Percentiles rank a stretch among this genome's conserved stretches.
Conservation (phyloP, 1,284 basidiomycete genomes). For the Volvariella volvacea region DNA sequence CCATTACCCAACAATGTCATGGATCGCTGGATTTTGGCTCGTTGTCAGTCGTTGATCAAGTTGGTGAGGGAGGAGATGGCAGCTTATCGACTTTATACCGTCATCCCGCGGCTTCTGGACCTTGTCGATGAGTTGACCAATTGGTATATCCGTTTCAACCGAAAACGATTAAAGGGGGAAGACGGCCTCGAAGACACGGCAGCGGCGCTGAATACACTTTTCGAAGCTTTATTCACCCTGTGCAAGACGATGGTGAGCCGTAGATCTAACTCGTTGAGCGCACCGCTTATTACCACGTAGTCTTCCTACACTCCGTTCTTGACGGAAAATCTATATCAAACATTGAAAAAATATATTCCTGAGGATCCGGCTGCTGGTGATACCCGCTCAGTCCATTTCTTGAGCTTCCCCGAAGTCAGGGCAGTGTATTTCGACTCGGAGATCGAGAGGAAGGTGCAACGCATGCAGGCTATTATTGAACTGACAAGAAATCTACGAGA, state of each 20-base stretch:
- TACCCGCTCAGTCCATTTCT: slow-evolving; percentile 91
- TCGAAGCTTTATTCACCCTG: slow-evolving; percentile 92
- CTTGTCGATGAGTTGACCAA: slow-evolving; percentile 97
- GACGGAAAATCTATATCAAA: slow-evolving; percentile 96
- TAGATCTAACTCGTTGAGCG: neutral
- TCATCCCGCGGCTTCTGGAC: slow-evolving; percentile 90
- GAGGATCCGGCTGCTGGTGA: slow-evolving; percentile 67
- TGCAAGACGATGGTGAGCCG: slow-evolving; percentile 84
- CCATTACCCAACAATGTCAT: slow-evolving; percentile 90
- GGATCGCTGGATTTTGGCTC: slow-evolving; percentile 97
- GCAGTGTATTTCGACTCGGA: slow-evolving; percentile 95
- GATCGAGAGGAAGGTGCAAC: slow-evolving; percentile 92
- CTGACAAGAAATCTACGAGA: slow-evolving; percentile 89
- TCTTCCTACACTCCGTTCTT: slow-evolving; percentile 98
- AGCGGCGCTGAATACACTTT: slow-evolving; percentile 90
- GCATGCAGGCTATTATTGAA: slow-evolving; percentile 95
- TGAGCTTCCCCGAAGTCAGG: slow-evolving; percentile 90
- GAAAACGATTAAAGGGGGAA: slow-evolving; percentile 93
- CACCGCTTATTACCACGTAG: slow-evolving; percentile 33
- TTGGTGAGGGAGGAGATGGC: slow-evolving; percentile 94
- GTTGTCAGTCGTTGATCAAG: slow-evolving; percentile 94
- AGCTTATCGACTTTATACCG: slow-evolving; percentile 96
- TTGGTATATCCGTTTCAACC: slow-evolving; percentile 99
- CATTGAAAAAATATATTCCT: slow-evolving; percentile 81
- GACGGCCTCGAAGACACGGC: slow-evolving; percentile 87